Percentiles rank a stretch among this genome's conserved stretches.
Evolutionary conservation across 2,329 filamentous ascomycete genomes (phyloP).

Genomic region (Ciborinia camelliae): DNA sequence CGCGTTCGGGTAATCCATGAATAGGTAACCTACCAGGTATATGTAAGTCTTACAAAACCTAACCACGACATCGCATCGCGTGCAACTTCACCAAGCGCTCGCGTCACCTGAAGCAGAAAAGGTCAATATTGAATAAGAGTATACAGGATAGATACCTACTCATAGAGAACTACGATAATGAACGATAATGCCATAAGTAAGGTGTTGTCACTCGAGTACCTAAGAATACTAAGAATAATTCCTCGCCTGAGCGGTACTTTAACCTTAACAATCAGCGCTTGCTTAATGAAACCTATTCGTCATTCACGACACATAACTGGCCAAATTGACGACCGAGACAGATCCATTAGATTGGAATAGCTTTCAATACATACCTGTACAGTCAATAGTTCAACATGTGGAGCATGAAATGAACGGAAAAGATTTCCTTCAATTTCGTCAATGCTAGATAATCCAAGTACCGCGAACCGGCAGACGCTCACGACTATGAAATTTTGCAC

Average conservation of each 20-base stretch:
- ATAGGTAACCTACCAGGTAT: too few relatives aligned
- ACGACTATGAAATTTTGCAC: conserved; percentile 24
- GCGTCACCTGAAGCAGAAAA: conserved; percentile 22
- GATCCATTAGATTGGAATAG: neutral
- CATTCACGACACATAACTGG: neutral
- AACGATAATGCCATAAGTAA: neutral
- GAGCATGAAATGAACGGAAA: conserved; percentile 5
- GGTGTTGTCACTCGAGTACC: neutral
- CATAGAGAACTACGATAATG: neutral
- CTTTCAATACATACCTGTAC: too few relatives aligned
- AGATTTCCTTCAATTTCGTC: neutral
- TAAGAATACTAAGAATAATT: conserved; percentile 10
- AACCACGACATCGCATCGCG: conserved; percentile 4
- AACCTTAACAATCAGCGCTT: conserved; percentile 27
- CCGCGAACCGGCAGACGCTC: conserved; percentile 26
- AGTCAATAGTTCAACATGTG: conserved; percentile 12
- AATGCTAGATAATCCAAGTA: conserved; percentile 19
- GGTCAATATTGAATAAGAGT: neutral
- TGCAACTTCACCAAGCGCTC: conserved; percentile 27
- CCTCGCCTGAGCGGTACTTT: conserved; percentile 23
- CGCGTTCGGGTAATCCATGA: conserved; percentile 10
- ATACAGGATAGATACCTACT: neutral
- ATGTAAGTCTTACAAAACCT: too few relatives aligned
- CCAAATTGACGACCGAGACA: conserved; percentile 13
- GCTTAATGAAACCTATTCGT: conserved; percentile 25